These are phyloP conservation scores for Lyophyllum atratum DNA, from an alignment of 768 basidiomycete genomes.

Conservation along the genomic window DNA sequence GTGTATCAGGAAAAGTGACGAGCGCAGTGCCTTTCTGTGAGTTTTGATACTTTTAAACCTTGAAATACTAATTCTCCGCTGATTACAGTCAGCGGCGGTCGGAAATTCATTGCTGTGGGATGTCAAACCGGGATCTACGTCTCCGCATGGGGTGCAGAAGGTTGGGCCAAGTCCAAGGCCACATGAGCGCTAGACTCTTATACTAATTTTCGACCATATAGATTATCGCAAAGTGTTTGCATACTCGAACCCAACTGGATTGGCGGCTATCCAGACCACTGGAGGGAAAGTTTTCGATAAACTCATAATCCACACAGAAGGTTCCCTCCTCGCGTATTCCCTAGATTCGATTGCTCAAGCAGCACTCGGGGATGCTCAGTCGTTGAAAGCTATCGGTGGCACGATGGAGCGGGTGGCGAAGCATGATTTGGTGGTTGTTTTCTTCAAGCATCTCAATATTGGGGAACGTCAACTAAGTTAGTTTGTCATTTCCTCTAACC, in stretches of 20 bases:
- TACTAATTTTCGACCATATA: conserved; percentile 25
- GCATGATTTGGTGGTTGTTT: conserved; percentile 54
- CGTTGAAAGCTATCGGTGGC: conserved; percentile 45
- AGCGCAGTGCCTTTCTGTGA: conserved; percentile 67
- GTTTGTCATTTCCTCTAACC: conserved; percentile 16
- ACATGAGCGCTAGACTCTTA: neutral
- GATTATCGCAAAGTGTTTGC: conserved; percentile 62
- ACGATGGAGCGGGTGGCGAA: conserved; percentile 65
- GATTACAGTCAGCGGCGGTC: conserved; percentile 46
- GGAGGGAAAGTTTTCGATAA: conserved; percentile 55
- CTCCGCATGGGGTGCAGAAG: conserved; percentile 52
- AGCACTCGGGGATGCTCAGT: conserved; percentile 47
- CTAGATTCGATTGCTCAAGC: conserved; percentile 69
- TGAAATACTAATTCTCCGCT: neutral
- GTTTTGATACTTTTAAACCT: conserved; percentile 19
- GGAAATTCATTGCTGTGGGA: conserved; percentile 63
- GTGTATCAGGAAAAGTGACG: conserved; percentile 59
- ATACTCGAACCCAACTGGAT: conserved; percentile 47
- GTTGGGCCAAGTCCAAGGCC: conserved; percentile 31
- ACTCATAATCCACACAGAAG: conserved; percentile 66
- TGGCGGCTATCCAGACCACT: conserved; percentile 55
- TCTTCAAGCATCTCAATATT: conserved; percentile 59
- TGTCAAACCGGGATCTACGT: conserved; percentile 74
- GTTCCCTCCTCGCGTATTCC: conserved; percentile 63
- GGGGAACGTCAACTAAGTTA: conserved; percentile 59